phyloP scores from a whole-genome alignment of 371 early-diverging fungal species.

The Batrachochytrium dendrobatidis region DNA sequence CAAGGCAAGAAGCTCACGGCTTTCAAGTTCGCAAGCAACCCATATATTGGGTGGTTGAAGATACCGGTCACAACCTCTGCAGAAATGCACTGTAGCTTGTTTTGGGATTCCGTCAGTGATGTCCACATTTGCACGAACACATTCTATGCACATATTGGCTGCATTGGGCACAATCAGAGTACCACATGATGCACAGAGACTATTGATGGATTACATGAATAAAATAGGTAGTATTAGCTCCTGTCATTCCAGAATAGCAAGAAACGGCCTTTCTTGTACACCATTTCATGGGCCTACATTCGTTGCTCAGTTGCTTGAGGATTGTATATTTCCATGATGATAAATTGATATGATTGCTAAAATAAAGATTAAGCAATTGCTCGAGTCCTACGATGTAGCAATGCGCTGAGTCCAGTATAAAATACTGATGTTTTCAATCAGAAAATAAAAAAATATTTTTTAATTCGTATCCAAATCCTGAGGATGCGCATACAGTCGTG shows the following conservation, averaged over 20 bases:
- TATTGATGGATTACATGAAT: constrained; percentile 7
- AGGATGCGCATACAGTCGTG: no score
- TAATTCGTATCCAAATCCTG: no score
- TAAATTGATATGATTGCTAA: no score
- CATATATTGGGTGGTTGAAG: constrained; percentile 93
- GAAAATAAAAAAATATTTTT: constrained; percentile 1
- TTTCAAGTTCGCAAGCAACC: constrained; percentile 85
- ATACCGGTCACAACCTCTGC: constrained; percentile 96
- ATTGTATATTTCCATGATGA: neutral
- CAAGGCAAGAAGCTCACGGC: constrained; percentile 87
- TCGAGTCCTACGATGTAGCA: no score
- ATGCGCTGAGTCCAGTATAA: no score
- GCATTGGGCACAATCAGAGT: constrained; percentile 93
- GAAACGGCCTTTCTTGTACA: no score
- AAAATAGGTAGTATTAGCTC: no score
- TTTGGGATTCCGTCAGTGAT: constrained; percentile 98
- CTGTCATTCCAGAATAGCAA: no score
- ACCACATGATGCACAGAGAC: constrained; percentile 96
- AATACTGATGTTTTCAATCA: no score
- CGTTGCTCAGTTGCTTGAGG: constrained; percentile 2
- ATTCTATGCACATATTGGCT: constrained; percentile 97
- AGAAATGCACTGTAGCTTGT: constrained; percentile 87
- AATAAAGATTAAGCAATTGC: no score
- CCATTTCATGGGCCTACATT: neutral
- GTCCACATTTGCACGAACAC: constrained; percentile 92